These are phyloP conservation scores for Myxozyma geophila DNA, from an alignment of 805 yeast genomes.

Conservation along the genomic window DNA sequence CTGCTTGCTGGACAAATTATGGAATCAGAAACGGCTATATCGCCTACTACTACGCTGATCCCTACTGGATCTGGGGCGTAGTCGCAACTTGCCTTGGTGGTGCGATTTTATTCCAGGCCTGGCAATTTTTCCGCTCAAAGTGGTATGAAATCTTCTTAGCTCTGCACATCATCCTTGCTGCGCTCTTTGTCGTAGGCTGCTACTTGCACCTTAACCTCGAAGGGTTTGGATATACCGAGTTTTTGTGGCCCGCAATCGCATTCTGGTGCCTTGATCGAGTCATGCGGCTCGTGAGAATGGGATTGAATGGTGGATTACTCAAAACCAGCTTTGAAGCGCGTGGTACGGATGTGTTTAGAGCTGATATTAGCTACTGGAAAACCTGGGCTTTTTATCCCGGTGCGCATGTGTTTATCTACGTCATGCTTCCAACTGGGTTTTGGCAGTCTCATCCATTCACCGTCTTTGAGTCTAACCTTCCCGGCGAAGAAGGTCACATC, in stretches of 20 bases:
- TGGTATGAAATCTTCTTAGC: constrained; percentile 64
- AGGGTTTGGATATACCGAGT: constrained; percentile 47
- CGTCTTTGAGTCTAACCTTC: neutral
- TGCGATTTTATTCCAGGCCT: constrained; percentile 53
- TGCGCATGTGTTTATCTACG: constrained; percentile 22
- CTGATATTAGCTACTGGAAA: neutral
- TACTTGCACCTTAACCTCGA: constrained; percentile 62
- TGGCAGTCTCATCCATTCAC: constrained; percentile 26
- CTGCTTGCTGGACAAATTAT: constrained; percentile 40
- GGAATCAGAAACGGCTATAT: neutral
- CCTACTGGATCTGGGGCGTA: constrained; percentile 24
- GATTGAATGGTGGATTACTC: constrained; percentile 60
- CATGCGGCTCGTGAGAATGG: constrained; percentile 51
- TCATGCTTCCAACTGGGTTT: constrained; percentile 13
- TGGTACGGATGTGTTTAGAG: neutral
- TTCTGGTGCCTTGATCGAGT: constrained; percentile 74
- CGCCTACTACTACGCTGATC: neutral
- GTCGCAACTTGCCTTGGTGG: constrained; percentile 54
- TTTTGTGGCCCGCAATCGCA: constrained; percentile 56
- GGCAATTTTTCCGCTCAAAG: constrained; percentile 53
- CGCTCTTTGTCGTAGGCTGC: constrained; percentile 55
- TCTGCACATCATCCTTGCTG: constrained; percentile 61
- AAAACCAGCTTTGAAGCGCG: constrained; percentile 57
- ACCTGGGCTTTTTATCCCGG: constrained; percentile 19
- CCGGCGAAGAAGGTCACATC: constrained; percentile 1